phyloP scores from a whole-genome alignment of 106 monocot genomes.

The Dioscorea alata region DNA sequence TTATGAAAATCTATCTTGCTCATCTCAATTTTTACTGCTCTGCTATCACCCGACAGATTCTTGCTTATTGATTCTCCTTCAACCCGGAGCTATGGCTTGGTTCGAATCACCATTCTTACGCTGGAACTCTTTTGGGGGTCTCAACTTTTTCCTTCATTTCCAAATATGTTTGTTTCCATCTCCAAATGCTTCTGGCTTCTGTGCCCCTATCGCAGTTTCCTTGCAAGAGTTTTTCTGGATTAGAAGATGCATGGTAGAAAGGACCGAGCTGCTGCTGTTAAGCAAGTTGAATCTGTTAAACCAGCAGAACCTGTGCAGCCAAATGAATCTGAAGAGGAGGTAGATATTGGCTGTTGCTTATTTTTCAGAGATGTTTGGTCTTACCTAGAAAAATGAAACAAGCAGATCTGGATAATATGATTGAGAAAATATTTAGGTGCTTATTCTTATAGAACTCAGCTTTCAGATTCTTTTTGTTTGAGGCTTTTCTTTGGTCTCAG shows the following conservation, averaged over 20 bases:
- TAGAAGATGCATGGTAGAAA: constrained; percentile 60
- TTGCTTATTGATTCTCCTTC: constrained; percentile 43
- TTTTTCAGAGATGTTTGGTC: too few species aligned
- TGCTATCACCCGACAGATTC: constrained; percentile 38
- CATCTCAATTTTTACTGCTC: constrained; percentile 42
- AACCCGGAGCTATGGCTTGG: constrained; percentile 38
- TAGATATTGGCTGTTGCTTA: too few species aligned
- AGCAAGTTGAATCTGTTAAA: constrained; percentile 33
- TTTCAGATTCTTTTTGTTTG: too few species aligned
- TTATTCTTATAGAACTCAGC: neutral
- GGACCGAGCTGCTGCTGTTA: constrained; percentile 32
- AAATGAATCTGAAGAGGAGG: constrained; percentile 40
- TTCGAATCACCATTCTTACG: constrained; percentile 53
- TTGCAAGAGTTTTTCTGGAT: constrained; percentile 54
- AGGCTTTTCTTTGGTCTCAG: constrained; percentile 15
- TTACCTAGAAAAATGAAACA: too few species aligned
- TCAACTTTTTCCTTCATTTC: constrained; percentile 50
- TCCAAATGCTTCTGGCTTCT: constrained; percentile 62
- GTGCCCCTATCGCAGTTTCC: constrained; percentile 69
- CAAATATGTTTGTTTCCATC: constrained; percentile 37
- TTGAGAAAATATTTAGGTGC: neutral
- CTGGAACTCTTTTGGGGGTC: constrained; percentile 57
- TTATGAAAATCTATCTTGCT: constrained; percentile 26
- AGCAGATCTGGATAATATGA: too few species aligned
- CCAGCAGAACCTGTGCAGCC: constrained; percentile 27